Evolutionary conservation across 129 eudicot species (phyloP).

Genomic region (Arctium minus): DNA sequence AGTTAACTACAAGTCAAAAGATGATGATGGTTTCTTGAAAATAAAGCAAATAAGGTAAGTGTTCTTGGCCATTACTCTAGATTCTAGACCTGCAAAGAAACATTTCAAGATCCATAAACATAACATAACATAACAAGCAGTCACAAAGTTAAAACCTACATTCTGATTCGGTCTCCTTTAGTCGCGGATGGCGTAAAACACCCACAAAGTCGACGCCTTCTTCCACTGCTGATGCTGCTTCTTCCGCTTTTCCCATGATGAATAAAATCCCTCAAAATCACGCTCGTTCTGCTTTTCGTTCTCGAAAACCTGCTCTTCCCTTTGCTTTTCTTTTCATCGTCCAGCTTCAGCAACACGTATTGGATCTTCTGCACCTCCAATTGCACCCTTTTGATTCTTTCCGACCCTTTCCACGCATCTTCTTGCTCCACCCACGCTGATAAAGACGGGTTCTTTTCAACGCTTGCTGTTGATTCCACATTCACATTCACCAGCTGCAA

Average conservation of each 20-base stretch:
- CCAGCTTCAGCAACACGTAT: slow-evolving; percentile 56
- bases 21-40: background rate
- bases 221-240: slow-evolving; percentile 33
- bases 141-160: slow-evolving; percentile 14
- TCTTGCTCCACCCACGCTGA: slow-evolving; percentile 44
- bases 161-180: slow-evolving; percentile 26
- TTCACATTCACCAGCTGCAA: slow-evolving; percentile 52
- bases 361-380: slow-evolving; percentile 79
- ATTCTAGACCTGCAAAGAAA: background rate
- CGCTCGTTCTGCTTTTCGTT: slow-evolving; percentile 58
- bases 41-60: background rate
- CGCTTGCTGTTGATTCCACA: slow-evolving; percentile 38
- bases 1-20: slow-evolving; percentile 1
- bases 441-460: slow-evolving; percentile 48
- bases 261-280: slow-evolving; percentile 66
- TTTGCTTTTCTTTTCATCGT: slow-evolving; percentile 64
- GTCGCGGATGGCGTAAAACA: slow-evolving; percentile 57
- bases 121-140: background rate
- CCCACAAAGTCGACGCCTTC: slow-evolving; percentile 68
- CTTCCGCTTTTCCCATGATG: slow-evolving; percentile 49
- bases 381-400: slow-evolving; percentile 76
- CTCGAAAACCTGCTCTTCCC: slow-evolving; percentile 50
- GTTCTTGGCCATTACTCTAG: slow-evolving; percentile 12
- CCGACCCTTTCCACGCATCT: slow-evolving; percentile 69
- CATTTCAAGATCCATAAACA: background rate